Conservation (phyloP, 805 yeast genomes). For the Candida nanaspora region DNA sequence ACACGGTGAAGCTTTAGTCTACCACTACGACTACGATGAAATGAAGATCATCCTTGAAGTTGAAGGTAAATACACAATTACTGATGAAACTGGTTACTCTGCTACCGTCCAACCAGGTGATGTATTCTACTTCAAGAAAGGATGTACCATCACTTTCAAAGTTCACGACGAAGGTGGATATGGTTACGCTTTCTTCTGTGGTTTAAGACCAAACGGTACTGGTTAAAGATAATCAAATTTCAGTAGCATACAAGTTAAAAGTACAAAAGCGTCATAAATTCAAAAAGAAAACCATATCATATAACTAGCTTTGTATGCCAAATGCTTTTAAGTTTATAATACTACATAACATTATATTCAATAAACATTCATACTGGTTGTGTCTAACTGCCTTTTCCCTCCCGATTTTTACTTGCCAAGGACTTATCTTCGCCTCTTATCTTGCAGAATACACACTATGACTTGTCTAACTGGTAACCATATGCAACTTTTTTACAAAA, state of each 20-base stretch:
- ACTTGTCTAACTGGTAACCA: too few species aligned
- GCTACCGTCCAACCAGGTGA: slow-evolving; percentile 58
- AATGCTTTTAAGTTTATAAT: neutral
- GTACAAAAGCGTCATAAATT: neutral
- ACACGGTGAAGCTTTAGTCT: slow-evolving; percentile 61
- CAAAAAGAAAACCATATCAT: neutral
- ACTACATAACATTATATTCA: neutral
- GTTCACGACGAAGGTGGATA: slow-evolving; percentile 40
- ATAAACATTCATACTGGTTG: neutral
- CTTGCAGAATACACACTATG: too few species aligned
- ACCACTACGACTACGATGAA: slow-evolving; percentile 60
- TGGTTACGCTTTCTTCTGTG: slow-evolving; percentile 57
- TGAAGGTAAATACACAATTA: slow-evolving; percentile 54
- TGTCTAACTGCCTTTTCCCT: neutral
- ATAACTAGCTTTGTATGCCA: neutral
- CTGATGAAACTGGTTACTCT: slow-evolving; percentile 57
- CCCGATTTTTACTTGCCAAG: neutral
- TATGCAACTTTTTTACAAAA: too few species aligned
- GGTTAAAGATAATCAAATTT: slow-evolving; percentile 11
- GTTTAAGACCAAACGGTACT: slow-evolving; percentile 44
- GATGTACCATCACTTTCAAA: slow-evolving; percentile 59
- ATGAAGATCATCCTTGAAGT: slow-evolving; percentile 64
- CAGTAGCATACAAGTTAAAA: neutral
- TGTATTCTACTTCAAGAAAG: slow-evolving; percentile 59
- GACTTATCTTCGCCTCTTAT: too few species aligned